Conservation (phyloP, 176 grass and related monocot genomes). For the Tuctoria greenei region DNA sequence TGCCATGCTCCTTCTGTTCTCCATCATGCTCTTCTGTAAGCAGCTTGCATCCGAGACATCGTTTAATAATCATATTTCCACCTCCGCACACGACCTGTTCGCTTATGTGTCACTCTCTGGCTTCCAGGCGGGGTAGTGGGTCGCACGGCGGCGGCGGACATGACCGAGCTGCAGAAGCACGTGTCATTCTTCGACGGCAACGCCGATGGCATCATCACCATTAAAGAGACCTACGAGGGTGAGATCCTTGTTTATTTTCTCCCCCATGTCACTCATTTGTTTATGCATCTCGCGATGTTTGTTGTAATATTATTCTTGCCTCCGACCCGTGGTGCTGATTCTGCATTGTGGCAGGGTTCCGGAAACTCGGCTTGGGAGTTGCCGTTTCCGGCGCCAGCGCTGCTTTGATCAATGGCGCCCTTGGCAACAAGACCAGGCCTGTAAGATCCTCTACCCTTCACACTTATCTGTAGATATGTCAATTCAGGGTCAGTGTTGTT, state of each 20-base stretch:
- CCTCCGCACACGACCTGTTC: neutral
- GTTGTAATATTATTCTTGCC: neutral
- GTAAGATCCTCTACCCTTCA: neutral
- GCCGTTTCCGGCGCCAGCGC: conserved; percentile 32
- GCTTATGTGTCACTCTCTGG: neutral
- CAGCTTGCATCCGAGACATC: neutral
- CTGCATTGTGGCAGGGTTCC: conserved; percentile 32
- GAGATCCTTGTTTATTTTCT: conserved; percentile 5
- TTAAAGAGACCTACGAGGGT: conserved; percentile 69
- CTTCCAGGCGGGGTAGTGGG: neutral
- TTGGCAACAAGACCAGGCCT: conserved; percentile 43
- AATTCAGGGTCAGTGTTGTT: neutral
- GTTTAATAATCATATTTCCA: neutral
- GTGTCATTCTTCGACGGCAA: conserved; percentile 79
- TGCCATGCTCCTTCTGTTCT: conserved; percentile 18
- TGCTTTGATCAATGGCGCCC: conserved; percentile 53
- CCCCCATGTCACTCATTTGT: neutral
- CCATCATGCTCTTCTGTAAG: conserved; percentile 21
- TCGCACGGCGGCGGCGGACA: conserved; percentile 20
- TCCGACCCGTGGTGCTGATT: neutral
- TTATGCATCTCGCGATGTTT: neutral
- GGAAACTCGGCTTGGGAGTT: conserved; percentile 45
- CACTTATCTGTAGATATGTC: neutral
- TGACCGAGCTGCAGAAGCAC: conserved; percentile 75
- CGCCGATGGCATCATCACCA: conserved; percentile 72